Conservation (phyloP, 371 early-diverging fungal species). For the Fennellomyces sp. region DNA sequence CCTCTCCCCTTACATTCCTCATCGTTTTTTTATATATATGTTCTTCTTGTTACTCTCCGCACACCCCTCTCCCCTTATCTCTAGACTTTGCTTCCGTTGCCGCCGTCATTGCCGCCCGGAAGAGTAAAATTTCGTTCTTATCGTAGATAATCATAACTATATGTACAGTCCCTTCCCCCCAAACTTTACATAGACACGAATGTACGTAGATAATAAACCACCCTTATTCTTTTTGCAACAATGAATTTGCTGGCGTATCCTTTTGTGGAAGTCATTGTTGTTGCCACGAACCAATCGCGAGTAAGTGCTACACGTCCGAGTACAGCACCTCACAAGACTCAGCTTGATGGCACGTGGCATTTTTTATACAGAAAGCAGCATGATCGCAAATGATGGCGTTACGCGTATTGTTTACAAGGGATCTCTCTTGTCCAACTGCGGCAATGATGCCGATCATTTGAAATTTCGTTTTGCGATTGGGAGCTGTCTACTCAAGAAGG, state of each 20-base stretch:
- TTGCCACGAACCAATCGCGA: neutral
- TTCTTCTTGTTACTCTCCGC: neutral
- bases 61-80: neutral
- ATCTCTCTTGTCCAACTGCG: neutral
- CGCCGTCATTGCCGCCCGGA: too few species aligned
- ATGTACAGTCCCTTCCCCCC: too few species aligned
- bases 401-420: neutral
- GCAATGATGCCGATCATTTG: neutral
- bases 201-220: too few species aligned
- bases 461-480: neutral
- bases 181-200: too few species aligned
- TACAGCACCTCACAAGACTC: conserved; percentile 2
- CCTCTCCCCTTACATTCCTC: too few species aligned
- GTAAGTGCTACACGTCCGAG: neutral
- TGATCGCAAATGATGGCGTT: conserved; percentile 3
- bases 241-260: neutral
- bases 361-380: neutral
- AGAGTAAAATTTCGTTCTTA: too few species aligned
- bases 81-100: neutral
- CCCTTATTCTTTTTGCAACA: too few species aligned
- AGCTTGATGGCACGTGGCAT: neutral
- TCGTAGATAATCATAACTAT: too few species aligned
- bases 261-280: neutral
- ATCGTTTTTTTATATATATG: neutral
- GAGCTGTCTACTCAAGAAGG: neutral